Percentiles rank a stretch among this genome's conserved stretches.
Evolutionary conservation across 306 rosid species (phyloP).

Genomic region (Carpinus viminea): DNA sequence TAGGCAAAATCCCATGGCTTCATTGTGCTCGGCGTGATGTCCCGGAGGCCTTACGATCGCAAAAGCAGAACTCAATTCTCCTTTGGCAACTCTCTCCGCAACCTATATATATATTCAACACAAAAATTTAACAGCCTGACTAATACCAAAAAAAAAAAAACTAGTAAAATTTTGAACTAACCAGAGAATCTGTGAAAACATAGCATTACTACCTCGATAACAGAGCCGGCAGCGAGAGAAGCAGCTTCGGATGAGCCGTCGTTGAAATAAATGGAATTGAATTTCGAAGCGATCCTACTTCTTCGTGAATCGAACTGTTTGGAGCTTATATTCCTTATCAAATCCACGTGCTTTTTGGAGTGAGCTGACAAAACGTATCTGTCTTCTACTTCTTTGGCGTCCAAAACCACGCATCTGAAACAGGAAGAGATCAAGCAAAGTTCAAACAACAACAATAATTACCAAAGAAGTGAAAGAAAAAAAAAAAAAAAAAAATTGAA

Average conservation of each 20-base stretch:
- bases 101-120: slow-evolving; percentile 42
- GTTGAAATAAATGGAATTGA: slow-evolving; percentile 73
- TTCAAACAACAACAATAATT: not conserved
- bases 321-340: slow-evolving; percentile 73
- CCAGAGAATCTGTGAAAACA: too few relatives aligned
- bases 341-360: slow-evolving; percentile 54
- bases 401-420: slow-evolving; percentile 76
- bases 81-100: slow-evolving; percentile 69
- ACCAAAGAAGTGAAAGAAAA: not conserved
- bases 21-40: slow-evolving; percentile 83
- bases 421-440: slow-evolving; percentile 1
- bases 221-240: slow-evolving; percentile 88
- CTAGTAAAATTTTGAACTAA: not conserved
- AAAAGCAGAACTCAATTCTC: slow-evolving; percentile 73
- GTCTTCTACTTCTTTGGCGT: slow-evolving; percentile 76
- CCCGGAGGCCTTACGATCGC: slow-evolving; percentile 98
- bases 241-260: slow-evolving; percentile 88
- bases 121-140: slow-evolving; percentile 15
- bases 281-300: slow-evolving; percentile 42
- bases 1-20: slow-evolving; percentile 96
- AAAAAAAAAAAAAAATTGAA: not conserved
- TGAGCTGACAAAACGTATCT: slow-evolving; percentile 58
- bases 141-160: not conserved
- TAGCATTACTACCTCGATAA: slow-evolving; percentile 54
- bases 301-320: slow-evolving; percentile 48